phyloP scores from a whole-genome alignment of 2,329 filamentous ascomycete genomes.

The Tolypocladium paradoxum region DNA sequence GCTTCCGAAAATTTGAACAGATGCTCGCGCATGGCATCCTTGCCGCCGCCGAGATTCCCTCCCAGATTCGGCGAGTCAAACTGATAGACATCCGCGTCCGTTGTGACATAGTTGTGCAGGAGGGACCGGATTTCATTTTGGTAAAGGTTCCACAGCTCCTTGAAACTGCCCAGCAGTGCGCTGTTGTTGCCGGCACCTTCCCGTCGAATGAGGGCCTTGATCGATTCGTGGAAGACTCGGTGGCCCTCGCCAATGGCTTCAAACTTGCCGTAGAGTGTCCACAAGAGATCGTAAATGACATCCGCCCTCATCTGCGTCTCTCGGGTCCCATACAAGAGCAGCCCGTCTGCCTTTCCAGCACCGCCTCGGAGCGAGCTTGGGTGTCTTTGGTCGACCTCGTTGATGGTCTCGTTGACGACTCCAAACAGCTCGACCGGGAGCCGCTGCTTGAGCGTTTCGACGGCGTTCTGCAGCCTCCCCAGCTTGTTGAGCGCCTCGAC shows the following conservation, averaged over 20 bases:
- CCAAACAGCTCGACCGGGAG: constrained; percentile 88
- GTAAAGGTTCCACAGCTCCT: constrained; percentile 94
- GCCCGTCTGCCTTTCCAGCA: constrained; percentile 40
- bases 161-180: constrained; percentile 75
- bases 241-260: constrained; percentile 95
- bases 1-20: constrained; percentile 83
- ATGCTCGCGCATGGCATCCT: constrained; percentile 43
- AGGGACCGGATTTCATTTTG: constrained; percentile 95
- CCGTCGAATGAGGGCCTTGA: constrained; percentile 73
- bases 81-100: constrained; percentile 67
- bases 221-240: constrained; percentile 83
- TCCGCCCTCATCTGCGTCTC: constrained; percentile 70
- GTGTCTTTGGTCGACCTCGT: constrained; percentile 85
- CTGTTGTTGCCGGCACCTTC: constrained; percentile 58
- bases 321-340: constrained; percentile 54
- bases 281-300: constrained; percentile 83
- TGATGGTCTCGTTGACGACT: constrained; percentile 89
- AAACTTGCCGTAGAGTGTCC: constrained; percentile 90
- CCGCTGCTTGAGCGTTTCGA: constrained; percentile 85
- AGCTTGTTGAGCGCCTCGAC: constrained; percentile 87
- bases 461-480: constrained; percentile 71
- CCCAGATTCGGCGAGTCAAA: constrained; percentile 44
- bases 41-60: constrained; percentile 31
- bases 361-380: constrained; percentile 64
- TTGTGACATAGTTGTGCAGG: constrained; percentile 91